Conservation (phyloP, 202 grass and related monocot species). For the Carex arenaria region DNA sequence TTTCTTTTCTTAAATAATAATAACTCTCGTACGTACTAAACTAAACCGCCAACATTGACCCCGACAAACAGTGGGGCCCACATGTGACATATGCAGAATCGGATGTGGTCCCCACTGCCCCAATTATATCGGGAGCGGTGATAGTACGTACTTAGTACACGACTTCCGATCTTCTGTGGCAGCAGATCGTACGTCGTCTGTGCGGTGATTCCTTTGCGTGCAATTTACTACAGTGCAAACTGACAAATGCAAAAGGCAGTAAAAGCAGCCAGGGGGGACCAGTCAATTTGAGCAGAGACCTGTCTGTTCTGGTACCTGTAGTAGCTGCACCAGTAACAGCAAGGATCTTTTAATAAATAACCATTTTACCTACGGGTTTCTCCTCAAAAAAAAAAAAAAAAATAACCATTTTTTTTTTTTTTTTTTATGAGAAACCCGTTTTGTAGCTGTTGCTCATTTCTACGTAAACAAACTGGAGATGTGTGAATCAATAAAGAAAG, state of each 20-base stretch:
- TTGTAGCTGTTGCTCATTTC: not conserved
- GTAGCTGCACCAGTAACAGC: not conserved
- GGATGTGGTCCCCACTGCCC: not conserved
- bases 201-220: not conserved
- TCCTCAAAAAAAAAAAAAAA: no score
- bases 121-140: slow-evolving; percentile 22
- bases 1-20: not conserved
- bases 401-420: not conserved
- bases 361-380: no score
- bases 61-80: not conserved
- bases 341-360: slow-evolving; percentile 1
- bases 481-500: not conserved
- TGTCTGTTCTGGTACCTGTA: slow-evolving; percentile 11
- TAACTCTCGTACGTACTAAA: not conserved
- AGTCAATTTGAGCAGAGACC: slow-evolving; percentile 2
- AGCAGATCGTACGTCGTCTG: not conserved
- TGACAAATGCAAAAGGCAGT: slow-evolving; percentile 9
- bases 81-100: slow-evolving; percentile 5
- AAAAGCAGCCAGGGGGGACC: not conserved
- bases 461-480: not conserved
- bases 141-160: slow-evolving; percentile 14
- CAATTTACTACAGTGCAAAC: not conserved
- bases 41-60: slow-evolving; percentile 10
- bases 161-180: not conserved
- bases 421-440: no score